Conservation (phyloP, 768 basidiomycete species). For the Daedaleopsis sinensis region DNA sequence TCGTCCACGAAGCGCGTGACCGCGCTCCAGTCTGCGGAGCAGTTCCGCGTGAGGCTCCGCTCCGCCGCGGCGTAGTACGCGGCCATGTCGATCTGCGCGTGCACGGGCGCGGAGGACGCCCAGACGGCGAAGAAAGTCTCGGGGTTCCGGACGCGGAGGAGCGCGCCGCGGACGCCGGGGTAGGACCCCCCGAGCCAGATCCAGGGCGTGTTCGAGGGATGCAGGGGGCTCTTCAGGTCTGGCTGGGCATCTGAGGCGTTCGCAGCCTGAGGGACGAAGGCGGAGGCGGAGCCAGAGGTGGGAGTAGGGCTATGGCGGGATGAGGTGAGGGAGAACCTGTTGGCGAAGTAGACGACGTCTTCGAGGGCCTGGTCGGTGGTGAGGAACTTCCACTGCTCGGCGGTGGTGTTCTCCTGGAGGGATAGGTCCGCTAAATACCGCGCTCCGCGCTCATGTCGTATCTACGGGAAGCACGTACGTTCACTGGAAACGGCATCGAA, state of each 20-base stretch:
- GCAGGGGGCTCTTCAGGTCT: slow-evolving; percentile 28
- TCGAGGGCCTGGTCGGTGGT: slow-evolving; percentile 53
- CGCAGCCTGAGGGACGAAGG: no score
- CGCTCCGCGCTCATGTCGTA: not conserved
- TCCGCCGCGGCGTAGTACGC: slow-evolving; percentile 54
- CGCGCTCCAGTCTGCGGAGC: slow-evolving; percentile 55
- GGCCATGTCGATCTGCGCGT: slow-evolving; percentile 53
- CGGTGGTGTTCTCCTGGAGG: slow-evolving; percentile 46
- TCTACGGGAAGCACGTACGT: slow-evolving; percentile 34
- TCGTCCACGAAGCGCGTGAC: slow-evolving; percentile 39
- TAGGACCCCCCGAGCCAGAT: slow-evolving; percentile 54
- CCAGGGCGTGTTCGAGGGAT: slow-evolving; percentile 49
- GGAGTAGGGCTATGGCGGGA: not conserved
- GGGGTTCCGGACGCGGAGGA: slow-evolving; percentile 50
- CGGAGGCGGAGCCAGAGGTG: not conserved
- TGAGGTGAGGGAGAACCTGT: slow-evolving; percentile 34
- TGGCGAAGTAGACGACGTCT: slow-evolving; percentile 52
- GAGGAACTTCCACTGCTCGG: slow-evolving; percentile 48
- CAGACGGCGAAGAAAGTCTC: slow-evolving; percentile 48
- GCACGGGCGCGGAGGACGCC: slow-evolving; percentile 53
- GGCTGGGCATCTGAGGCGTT: slow-evolving; percentile 2
- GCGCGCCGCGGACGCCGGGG: slow-evolving; percentile 48
- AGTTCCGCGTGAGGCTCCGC: slow-evolving; percentile 51
- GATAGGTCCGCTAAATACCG: not conserved
- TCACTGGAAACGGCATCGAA: slow-evolving; percentile 50